These are phyloP conservation scores for Globomyces sp. DNA, from an alignment of 371 early-diverging fungal genomes.

Conservation along the genomic window DNA sequence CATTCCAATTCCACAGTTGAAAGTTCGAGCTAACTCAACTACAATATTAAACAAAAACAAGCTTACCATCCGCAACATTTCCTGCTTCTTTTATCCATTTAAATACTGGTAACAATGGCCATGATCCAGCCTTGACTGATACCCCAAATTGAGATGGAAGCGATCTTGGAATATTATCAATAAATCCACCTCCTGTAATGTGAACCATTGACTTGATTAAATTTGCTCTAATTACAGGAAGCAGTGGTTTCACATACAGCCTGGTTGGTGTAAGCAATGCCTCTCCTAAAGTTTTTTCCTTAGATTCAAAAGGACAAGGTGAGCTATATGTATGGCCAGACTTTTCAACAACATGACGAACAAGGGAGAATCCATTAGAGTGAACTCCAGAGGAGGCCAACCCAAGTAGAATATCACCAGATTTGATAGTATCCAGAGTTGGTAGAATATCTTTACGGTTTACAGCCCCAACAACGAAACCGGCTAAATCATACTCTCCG, in stretches of 20 bases:
- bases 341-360: conserved; percentile 82
- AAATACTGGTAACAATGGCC: conserved; percentile 89
- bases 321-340: conserved; percentile 72
- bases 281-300: conserved; percentile 63
- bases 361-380: conserved; percentile 96
- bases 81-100: conserved; percentile 90
- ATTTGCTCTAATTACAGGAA: conserved; percentile 72
- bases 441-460: conserved; percentile 85
- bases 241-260: conserved; percentile 88
- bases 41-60: conserved; percentile 8
- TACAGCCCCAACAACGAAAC: conserved; percentile 97
- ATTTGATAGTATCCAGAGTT: conserved; percentile 66
- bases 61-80: conserved; percentile 63
- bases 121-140: conserved; percentile 72
- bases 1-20: conserved; percentile 99
- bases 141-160: conserved; percentile 76
- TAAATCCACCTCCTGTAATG: conserved; percentile 97
- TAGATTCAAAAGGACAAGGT: conserved; percentile 75
- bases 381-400: conserved; percentile 92
- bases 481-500: conserved; percentile 78
- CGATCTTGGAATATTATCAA: conserved; percentile 95
- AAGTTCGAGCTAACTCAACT: conserved; percentile 91
- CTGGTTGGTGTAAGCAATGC: conserved; percentile 90
- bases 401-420: conserved; percentile 87
- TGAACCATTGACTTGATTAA: conserved; percentile 95